Evolutionary conservation across 2,329 filamentous ascomycete species (phyloP).

Genomic region (Lasiodiplodia gonubiensis): DNA sequence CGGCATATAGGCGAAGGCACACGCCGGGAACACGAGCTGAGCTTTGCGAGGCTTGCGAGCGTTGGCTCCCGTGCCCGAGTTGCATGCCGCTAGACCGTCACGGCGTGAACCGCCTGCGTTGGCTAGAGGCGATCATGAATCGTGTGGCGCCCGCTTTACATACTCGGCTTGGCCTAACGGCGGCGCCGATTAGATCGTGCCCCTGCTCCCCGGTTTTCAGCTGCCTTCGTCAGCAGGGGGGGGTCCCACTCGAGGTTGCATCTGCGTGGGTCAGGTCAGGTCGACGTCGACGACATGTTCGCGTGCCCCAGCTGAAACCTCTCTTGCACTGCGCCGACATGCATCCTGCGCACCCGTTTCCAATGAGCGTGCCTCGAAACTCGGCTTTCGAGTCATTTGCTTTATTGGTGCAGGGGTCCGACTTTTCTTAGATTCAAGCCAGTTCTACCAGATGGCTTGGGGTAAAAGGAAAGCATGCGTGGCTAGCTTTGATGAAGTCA

Average conservation of each 20-base stretch:
- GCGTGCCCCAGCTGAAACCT: conserved; percentile 21
- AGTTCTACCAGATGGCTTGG: conserved; percentile 18
- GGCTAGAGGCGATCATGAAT: conserved; percentile 24
- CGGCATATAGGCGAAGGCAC: conserved; percentile 3
- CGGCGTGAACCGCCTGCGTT: conserved; percentile 19
- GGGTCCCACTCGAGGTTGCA: conserved; percentile 11
- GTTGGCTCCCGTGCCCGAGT: conserved; percentile 21
- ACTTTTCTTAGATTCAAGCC: conserved; percentile 16
- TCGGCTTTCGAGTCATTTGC: conserved; percentile 21
- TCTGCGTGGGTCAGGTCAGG: conserved; percentile 20
- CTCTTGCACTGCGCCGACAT: conserved; percentile 4
- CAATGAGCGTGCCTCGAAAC: conserved; percentile 15
- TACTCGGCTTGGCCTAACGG: conserved; percentile 16
- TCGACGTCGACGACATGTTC: conserved; percentile 7
- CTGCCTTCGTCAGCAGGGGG: conserved; percentile 6
- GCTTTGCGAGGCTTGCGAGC: conserved; percentile 21
- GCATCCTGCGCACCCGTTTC: conserved; percentile 7
- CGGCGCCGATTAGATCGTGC: conserved; percentile 22
- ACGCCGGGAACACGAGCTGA: conserved; percentile 13
- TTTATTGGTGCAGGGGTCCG: conserved; percentile 20
- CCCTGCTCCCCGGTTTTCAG: conserved; percentile 23
- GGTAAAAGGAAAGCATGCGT: conserved; percentile 19
- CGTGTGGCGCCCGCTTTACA: conserved; percentile 16
- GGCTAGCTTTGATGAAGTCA: conserved; percentile 23
- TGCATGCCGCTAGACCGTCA: conserved; percentile 11